Conservation (phyloP, 2,329 filamentous ascomycete species). For the Venturia nashicola region DNA sequence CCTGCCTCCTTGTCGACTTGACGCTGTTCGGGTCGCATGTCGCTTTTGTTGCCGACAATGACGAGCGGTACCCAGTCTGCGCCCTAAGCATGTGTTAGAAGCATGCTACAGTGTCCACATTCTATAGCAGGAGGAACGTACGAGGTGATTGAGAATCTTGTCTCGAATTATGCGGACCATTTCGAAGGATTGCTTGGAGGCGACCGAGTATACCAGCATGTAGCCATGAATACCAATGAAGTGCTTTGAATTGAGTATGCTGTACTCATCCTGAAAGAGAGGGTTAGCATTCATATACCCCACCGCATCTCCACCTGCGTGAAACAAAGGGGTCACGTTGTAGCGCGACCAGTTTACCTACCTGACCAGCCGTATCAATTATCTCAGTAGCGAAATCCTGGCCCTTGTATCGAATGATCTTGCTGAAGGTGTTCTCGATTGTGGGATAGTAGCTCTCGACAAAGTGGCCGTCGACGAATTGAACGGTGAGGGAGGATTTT, state of each 20-base stretch:
- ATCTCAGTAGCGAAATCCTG: conserved; percentile 95
- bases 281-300: background rate
- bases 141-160: conserved; percentile 93
- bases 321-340: background rate
- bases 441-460: conserved; percentile 99
- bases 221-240: conserved; percentile 99
- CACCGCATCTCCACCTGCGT: background rate
- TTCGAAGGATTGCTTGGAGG: conserved; percentile 86
- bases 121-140: conserved; percentile 32
- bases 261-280: conserved; percentile 74
- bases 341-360: conserved; percentile 28
- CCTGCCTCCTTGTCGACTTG: conserved; percentile 82
- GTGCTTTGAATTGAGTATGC: conserved; percentile 94
- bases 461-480: conserved; percentile 95
- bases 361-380: conserved; percentile 93
- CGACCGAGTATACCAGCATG: conserved; percentile 97
- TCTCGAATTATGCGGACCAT: conserved; percentile 94
- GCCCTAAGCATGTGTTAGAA: conserved; percentile 44
- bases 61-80: conserved; percentile 87
- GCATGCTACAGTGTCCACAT: background rate
- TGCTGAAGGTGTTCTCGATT: conserved; percentile 97
- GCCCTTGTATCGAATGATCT: conserved; percentile 82
- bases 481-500: conserved; percentile 94
- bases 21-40: conserved; percentile 82
- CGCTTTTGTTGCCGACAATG: conserved; percentile 94